These are phyloP conservation scores for Neurospora sp. DNA, from an alignment of 495 filamentous ascomycete species.

Conservation along the genomic window DNA sequence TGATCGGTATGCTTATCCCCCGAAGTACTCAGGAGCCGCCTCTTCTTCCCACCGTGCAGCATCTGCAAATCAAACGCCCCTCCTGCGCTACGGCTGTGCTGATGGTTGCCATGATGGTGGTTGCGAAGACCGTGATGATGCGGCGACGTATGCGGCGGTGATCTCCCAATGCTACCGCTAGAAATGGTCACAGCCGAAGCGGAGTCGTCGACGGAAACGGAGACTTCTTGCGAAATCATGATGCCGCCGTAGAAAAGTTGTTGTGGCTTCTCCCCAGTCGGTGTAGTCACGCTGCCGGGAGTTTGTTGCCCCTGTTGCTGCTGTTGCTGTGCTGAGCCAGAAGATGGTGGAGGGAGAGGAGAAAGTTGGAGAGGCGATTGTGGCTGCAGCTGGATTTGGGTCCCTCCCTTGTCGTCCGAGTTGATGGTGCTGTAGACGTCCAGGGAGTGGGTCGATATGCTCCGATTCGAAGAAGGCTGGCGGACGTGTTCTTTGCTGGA, in stretches of 20 bases:
- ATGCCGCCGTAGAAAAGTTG: slow-evolving; percentile 26
- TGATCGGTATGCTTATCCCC: neutral
- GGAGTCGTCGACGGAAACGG: slow-evolving; percentile 19
- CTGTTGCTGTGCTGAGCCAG: neutral
- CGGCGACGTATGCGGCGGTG: neutral
- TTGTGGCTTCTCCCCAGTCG: neutral
- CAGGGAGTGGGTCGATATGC: slow-evolving; percentile 4
- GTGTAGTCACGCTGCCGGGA: neutral
- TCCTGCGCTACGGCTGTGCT: neutral
- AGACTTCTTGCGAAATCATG: slow-evolving; percentile 31
- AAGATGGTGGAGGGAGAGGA: neutral
- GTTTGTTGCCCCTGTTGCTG: neutral
- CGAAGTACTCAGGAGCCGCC: neutral
- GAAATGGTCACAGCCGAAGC: neutral
- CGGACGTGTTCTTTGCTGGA: slow-evolving; percentile 10
- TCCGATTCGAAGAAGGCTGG: slow-evolving; percentile 5
- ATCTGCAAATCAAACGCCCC: neutral
- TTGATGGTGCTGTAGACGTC: slow-evolving; percentile 3
- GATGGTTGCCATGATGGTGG: neutral
- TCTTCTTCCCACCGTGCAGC: neutral
- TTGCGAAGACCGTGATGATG: neutral
- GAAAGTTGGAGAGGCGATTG: neutral
- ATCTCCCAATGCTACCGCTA: neutral
- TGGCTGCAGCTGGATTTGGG: neutral
- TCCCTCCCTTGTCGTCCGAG: neutral